These are phyloP conservation scores for Acanthamoeba quina DNA, from an alignment of 208 protist genomes.

Conservation along the genomic window DNA sequence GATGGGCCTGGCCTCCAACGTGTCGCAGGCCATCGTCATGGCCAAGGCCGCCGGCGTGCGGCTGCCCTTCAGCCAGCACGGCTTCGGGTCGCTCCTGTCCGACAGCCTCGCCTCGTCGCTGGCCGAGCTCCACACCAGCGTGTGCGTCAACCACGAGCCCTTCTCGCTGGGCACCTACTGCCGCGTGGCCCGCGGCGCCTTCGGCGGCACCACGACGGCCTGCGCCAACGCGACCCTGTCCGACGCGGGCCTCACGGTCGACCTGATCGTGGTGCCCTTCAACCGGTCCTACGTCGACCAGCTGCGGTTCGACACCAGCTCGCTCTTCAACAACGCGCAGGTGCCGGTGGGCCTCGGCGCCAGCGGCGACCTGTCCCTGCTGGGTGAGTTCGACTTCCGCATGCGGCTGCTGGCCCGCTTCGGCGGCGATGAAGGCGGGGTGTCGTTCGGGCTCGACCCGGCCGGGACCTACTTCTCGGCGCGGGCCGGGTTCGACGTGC, in stretches of 20 bases:
- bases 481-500: not conserved
- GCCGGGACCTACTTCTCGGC: not conserved
- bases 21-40: not conserved
- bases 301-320: not conserved
- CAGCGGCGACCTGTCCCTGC: not conserved
- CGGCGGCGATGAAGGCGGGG: not conserved
- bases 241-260: not conserved
- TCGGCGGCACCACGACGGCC: conserved; percentile 10
- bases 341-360: conserved; percentile 6
- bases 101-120: not conserved
- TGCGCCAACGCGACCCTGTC: conserved; percentile 30
- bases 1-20: conserved; percentile 15
- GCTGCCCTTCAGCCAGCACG: conserved; percentile 7
- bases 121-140: not conserved
- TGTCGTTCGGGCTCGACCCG: not conserved
- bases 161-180: conserved; percentile 40
- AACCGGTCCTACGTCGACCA: conserved; percentile 20
- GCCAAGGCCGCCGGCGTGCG: not conserved
- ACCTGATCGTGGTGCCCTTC: conserved; percentile 30
- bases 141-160: conserved; percentile 12
- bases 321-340: not conserved
- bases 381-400: conserved; percentile 1
- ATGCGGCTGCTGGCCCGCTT: not conserved
- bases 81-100: conserved; percentile 36
- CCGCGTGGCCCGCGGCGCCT: not conserved